Conservation (phyloP, 768 basidiomycete genomes). For the Macrolepiota dolichaula region DNA sequence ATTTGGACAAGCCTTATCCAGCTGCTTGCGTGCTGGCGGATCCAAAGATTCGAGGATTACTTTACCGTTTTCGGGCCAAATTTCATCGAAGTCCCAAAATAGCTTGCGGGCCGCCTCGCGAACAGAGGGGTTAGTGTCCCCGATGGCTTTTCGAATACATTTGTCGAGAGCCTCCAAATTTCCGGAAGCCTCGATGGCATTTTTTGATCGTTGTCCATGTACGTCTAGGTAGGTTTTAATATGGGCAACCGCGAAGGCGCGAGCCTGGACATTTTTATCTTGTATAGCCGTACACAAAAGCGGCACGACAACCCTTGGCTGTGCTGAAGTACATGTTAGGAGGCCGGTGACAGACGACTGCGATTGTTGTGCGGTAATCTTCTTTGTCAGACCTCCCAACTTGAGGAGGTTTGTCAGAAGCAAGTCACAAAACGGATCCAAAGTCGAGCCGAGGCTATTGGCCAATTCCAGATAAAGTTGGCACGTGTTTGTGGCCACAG, state of each 20-base stretch:
- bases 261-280: slow-evolving; percentile 80
- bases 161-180: slow-evolving; percentile 73
- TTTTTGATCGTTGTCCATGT: slow-evolving; percentile 64
- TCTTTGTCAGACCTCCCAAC: slow-evolving; percentile 91
- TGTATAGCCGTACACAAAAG: slow-evolving; percentile 65
- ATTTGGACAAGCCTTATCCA: slow-evolving; percentile 82
- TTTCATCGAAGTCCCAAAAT: slow-evolving; percentile 77
- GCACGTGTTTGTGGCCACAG: slow-evolving; percentile 78
- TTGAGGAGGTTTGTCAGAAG: slow-evolving; percentile 74
- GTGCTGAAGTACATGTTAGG: slow-evolving; percentile 65
- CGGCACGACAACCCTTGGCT: slow-evolving; percentile 65
- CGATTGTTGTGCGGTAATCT: slow-evolving; percentile 82
- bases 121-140: slow-evolving; percentile 78
- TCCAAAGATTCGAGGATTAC: slow-evolving; percentile 69
- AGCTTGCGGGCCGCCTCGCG: slow-evolving; percentile 65
- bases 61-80: slow-evolving; percentile 74
- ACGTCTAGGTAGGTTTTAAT: slow-evolving; percentile 70
- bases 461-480: slow-evolving; percentile 76
- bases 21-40: slow-evolving; percentile 64
- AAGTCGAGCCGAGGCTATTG: slow-evolving; percentile 51
- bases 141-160: slow-evolving; percentile 66
- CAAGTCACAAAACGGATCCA: slow-evolving; percentile 81
- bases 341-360: slow-evolving; percentile 70
- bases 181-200: slow-evolving; percentile 65
- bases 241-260: slow-evolving; percentile 66